Base-by-base conservation (phyloP, 208 protist genomes). In the Wallacemonas collosoma region DNA sequence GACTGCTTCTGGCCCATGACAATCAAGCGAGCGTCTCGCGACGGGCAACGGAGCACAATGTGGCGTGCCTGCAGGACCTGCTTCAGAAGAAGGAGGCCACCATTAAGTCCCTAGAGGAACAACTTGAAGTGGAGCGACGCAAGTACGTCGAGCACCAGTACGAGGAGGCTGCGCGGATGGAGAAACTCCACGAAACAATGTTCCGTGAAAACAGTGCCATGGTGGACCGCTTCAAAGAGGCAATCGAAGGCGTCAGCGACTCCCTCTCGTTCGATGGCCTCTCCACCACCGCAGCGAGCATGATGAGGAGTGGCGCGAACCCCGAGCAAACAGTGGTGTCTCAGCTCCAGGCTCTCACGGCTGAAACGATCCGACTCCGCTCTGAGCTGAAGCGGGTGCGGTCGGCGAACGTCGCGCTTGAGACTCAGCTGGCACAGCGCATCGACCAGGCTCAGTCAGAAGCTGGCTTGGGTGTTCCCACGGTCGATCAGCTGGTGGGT, bases 171-270 rank as follows among this genome's bases (percentile, higher is more conserved):
- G 76, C 79, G 60, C 84, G 92, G 4, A 88, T 97, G 85, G 92
- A 97, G 71, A 76, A 74, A 6, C 63, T 97, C 38, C 92, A 97
- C 74, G 89, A 94, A 48, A 77, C 86, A 15, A 84, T 97, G 80
- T 93, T 93, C 62, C 79, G 81, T 11, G 92, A 97, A 60, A 94
- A 97, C 75, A 89, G 75, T 14, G 80, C 83, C 5, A 93, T 95
- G 88, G 82, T 94, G 39, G 88, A 93, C 54, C 84, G 90, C 26
- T 95, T 95, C 61, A 82, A 86, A 50, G 87, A 81, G 57, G 88
- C 88, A 2, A 92, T 97, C 53, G 71, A 78, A 15, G 89, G 81
- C 26, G 84, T 87, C 35, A 85, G 82, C 35, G 70, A 84, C 61
- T 69, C 65, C 11, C 14, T 86, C 44, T 61, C 63, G 2, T 70